Percentiles rank a stretch among this genome's conserved stretches.
Conservation (phyloP, 2,329 filamentous ascomycete genomes). For the Acephala macrosclerotiorum region DNA sequence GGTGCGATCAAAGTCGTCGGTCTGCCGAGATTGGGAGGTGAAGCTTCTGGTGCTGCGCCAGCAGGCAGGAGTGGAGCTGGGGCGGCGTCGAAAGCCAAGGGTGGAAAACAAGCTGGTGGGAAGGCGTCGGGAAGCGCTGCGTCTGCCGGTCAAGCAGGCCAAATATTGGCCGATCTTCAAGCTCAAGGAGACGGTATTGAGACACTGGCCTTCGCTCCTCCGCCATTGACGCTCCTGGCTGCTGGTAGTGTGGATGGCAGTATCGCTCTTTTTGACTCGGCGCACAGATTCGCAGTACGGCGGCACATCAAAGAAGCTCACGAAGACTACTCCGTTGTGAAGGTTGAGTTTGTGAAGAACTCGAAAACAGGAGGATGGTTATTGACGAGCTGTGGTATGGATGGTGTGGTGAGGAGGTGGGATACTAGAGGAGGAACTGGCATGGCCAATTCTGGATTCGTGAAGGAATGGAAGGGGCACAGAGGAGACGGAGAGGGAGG, state of each 20-base stretch:
- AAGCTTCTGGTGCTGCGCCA: constrained; percentile 35
- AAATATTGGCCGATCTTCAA: constrained; percentile 84
- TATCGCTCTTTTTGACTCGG: constrained; percentile 87
- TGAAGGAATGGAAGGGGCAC: constrained; percentile 92
- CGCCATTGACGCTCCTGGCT: constrained; percentile 61
- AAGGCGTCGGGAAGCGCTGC: constrained; percentile 50
- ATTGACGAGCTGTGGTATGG: constrained; percentile 88
- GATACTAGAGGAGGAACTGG: constrained; percentile 76
- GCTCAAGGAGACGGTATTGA: constrained; percentile 83
- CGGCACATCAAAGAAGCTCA: constrained; percentile 83
- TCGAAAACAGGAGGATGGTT: constrained; percentile 64
- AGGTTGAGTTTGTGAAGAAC: constrained; percentile 82
- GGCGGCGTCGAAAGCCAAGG: constrained; percentile 34
- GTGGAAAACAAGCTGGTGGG: constrained; percentile 45
- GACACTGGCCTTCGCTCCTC: constrained; percentile 70
- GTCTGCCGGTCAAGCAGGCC: constrained; percentile 61
- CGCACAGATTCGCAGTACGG: constrained; percentile 86
- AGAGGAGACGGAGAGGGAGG: constrained; percentile 84
- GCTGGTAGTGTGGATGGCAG: constrained; percentile 76
- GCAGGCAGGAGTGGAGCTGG: constrained; percentile 8
- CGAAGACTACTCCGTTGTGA: constrained; percentile 88
- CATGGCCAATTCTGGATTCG: constrained; percentile 71
- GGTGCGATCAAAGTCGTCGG: constrained; percentile 87
- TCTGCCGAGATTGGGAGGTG: constrained; percentile 66
- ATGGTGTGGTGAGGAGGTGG: constrained; percentile 90